Evolutionary conservation across 345 rosid species (phyloP).

Genomic region (Eucalyptus dawsonii): DNA sequence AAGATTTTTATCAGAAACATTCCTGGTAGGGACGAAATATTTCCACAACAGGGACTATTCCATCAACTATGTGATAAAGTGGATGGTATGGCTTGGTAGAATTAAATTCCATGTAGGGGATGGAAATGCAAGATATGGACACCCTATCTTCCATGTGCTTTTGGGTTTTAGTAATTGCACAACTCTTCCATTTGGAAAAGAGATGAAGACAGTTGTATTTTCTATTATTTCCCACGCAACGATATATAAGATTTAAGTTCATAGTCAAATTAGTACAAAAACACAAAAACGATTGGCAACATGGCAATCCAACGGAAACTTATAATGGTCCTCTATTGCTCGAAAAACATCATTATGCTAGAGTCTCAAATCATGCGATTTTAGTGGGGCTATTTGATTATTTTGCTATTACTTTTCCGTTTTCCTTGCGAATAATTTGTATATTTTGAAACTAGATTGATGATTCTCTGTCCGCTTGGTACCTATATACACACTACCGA

Average conservation of each 20-base stretch:
- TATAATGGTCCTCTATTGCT: not conserved
- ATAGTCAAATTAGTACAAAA: not conserved
- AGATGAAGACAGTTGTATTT: not conserved
- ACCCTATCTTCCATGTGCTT: not conserved
- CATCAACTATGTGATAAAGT: not conserved
- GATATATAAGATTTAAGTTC: not conserved
- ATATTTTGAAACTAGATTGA: not conserved
- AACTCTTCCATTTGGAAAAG: not conserved
- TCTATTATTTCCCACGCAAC: not conserved
- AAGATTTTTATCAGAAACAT: not conserved
- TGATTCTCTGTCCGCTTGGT: not conserved
- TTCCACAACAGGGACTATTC: not conserved
- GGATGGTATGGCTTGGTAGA: not conserved
- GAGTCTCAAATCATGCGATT: not conserved
- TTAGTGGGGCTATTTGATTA: not conserved
- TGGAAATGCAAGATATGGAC: not conserved
- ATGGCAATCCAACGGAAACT: not conserved
- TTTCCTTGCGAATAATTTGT: not conserved
- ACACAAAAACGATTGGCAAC: not conserved
- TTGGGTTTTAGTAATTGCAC: not conserved
- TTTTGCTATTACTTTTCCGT: not conserved
- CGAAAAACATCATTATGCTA: not conserved
- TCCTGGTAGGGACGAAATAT: not conserved
- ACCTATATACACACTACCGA: not conserved
- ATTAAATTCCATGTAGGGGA: not conserved